Evolutionary conservation across 179 eudicot genomes (phyloP), one percentile per base, ranked within the genome.

Genomic region (Silene vulgaris): DNA sequence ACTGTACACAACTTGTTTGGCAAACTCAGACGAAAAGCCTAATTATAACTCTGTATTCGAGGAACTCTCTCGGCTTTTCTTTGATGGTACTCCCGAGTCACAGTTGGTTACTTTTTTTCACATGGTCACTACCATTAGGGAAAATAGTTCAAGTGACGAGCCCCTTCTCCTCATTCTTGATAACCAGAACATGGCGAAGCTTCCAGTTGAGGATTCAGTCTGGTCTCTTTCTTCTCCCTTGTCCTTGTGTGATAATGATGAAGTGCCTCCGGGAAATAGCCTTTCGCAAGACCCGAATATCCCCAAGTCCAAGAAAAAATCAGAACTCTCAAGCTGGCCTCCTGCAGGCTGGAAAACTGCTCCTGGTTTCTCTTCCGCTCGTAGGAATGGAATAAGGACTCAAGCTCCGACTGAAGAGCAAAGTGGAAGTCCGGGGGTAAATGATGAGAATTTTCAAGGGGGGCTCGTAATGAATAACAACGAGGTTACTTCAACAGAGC

Each of bases 101-200:
- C 90, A 89, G 73, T 79, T 96, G 69, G 99, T 97, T 57, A 93
- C 93, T 85, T 96, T 96, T 65, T 97, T 96, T 73, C 93, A 85
- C 83, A 87, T 89, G 97, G 85, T 96, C 73, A 85, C 91, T 69
- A 85, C 91, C 63, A 90, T 90, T 97, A 91, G 81, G 11, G 91
- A 89, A 83, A 87, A 97, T 75, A 97, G 95, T 45, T 90, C 91
- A 78, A 88, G 83, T 16, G 93, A 89, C 81, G 91, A 88, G 83
- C 90, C 91, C 75, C 80, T 83, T 5, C 85, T 76, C 66, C 90
- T 96, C 73, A 85, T 93, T 71, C 76, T 87, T 70, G 88, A 89
- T 54, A 90, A 89, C 85, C 99, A 95, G 84, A 88, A 96, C 77
- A 82, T 93, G 75, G 85, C 82, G 50, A 88, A 88, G 82, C 91